Conservation (phyloP, 2,329 filamentous ascomycete species). For the Fusarium tjaetaba region DNA sequence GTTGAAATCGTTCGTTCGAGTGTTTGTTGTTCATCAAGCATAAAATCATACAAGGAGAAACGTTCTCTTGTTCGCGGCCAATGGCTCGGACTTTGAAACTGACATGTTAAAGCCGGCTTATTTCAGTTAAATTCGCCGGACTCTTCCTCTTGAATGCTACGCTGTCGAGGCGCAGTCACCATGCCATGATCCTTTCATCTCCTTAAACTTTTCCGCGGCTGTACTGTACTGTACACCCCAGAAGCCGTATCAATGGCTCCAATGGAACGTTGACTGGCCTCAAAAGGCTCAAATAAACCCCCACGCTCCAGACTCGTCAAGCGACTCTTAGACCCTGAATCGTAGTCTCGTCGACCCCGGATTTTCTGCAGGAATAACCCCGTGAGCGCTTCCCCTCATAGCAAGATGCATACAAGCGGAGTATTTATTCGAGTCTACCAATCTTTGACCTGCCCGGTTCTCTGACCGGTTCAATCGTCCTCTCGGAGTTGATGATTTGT, state of each 20-base stretch:
- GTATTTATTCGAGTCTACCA: slow-evolving; percentile 21
- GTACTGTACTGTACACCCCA: background rate
- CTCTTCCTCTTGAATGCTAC: slow-evolving; percentile 17
- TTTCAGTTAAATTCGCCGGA: background rate
- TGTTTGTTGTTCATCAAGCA: background rate
- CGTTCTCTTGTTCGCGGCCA: background rate
- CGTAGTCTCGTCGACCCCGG: slow-evolving; percentile 33
- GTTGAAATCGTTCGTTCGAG: background rate
- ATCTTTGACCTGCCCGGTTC: slow-evolving; percentile 24
- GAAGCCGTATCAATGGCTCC: background rate
- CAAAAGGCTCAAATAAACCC: slow-evolving; percentile 22
- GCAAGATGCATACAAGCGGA: slow-evolving; percentile 33
- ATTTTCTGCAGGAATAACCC: slow-evolving; percentile 31
- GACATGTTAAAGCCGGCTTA: slow-evolving; percentile 1
- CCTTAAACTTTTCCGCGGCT: slow-evolving; percentile 14
- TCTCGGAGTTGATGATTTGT: slow-evolving; percentile 15
- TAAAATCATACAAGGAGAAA: background rate
- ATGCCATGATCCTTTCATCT: background rate
- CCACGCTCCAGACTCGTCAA: slow-evolving; percentile 27
- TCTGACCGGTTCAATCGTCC: slow-evolving; percentile 28
- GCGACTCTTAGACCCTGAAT: slow-evolving; percentile 21
- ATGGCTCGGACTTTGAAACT: background rate
- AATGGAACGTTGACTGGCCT: slow-evolving; percentile 6
- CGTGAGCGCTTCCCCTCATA: slow-evolving; percentile 25
- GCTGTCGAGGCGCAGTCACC: slow-evolving; percentile 21